Base-by-base conservation (phyloP, 139 green algal species). In the Zygnema circumcarinatum region DNA sequence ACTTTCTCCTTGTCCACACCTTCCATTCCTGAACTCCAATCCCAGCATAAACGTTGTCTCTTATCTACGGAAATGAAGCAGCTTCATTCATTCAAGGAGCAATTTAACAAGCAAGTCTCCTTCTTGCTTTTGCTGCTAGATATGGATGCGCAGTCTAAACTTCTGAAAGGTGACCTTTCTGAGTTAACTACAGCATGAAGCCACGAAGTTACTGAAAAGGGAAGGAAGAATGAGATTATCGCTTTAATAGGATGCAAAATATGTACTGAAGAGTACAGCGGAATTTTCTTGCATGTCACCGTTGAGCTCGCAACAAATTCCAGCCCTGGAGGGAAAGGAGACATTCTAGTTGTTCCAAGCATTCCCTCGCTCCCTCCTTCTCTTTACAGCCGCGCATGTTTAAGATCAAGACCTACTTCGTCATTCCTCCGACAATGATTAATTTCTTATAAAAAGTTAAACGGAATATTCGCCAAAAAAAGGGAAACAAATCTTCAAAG, bases 1-100 rank as follows among this genome's bases (percentile, higher is more conserved):
- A 98, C 90, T 1, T 81, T 76, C 38, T 90, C 82, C 69, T 86
- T 89, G 74, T 91, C 85, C 22, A 90, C 85, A 2, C 85, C 85
- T 1, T 90, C 85, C 85, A 90, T 90, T 47, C 85, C 85, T 90
- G 85, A 47, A 53, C 32, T n/a, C 21, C 39, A 38, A 32, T n/a
- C 47, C 16, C 47, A 25, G 7, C 7, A 16, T 62, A 16, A 62
- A 62, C 7, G 16, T 62, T 62, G 47, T 25, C 7, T 25, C 47
- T 62, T 62, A 62, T 62, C 47, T 16, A 62, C 47, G 16, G 47
- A 62, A 25, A 62, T 25, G 16, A 62, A 62, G 47, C 47, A 62
- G 16, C n/a, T 62, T 7, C 47, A 62, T 16, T 25, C 7, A 62
- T 62, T 7, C 7, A 62, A 62, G 16, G 16, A 62, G 16, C 16